Conservation (phyloP, 768 basidiomycete genomes). For the Auriscalpium vulgare region DNA sequence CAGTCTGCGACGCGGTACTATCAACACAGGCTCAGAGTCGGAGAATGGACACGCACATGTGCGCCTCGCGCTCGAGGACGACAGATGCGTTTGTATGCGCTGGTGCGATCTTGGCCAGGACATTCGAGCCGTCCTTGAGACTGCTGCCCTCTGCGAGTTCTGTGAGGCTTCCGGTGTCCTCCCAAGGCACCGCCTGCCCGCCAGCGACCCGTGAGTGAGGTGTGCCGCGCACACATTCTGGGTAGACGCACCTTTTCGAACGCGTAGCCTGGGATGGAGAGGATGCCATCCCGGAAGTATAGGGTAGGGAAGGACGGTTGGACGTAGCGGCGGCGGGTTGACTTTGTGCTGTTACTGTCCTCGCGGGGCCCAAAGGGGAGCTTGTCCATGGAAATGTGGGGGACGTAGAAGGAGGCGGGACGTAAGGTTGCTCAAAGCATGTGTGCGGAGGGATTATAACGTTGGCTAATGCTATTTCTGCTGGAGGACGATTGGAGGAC, state of each 20-base stretch:
- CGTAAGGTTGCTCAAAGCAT: too few species aligned
- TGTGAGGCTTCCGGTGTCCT: constrained; percentile 68
- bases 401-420: neutral
- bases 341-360: neutral
- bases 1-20: constrained; percentile 29
- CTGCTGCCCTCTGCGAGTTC: constrained; percentile 60
- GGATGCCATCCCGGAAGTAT: constrained; percentile 44
- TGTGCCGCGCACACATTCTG: constrained; percentile 3
- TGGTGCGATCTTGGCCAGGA: constrained; percentile 67
- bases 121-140: constrained; percentile 59
- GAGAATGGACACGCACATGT: constrained; percentile 37
- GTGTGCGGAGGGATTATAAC: too few species aligned
- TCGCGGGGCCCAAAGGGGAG: neutral
- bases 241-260: constrained; percentile 48
- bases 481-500: too few species aligned
- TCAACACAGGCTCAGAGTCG: neutral
- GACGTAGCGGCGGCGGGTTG: constrained; percentile 39
- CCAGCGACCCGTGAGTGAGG: neutral
- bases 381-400: neutral
- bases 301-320: constrained; percentile 51
- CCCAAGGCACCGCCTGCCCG: constrained; percentile 51
- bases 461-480: too few species aligned
- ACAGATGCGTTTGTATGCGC: constrained; percentile 67
- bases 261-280: constrained; percentile 65
- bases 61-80: constrained; percentile 64